Percentiles rank a stretch among this genome's conserved stretches.
Evolutionary conservation across 2,329 filamentous ascomycete species (phyloP).

Genomic region (Claviceps pazoutovae): DNA sequence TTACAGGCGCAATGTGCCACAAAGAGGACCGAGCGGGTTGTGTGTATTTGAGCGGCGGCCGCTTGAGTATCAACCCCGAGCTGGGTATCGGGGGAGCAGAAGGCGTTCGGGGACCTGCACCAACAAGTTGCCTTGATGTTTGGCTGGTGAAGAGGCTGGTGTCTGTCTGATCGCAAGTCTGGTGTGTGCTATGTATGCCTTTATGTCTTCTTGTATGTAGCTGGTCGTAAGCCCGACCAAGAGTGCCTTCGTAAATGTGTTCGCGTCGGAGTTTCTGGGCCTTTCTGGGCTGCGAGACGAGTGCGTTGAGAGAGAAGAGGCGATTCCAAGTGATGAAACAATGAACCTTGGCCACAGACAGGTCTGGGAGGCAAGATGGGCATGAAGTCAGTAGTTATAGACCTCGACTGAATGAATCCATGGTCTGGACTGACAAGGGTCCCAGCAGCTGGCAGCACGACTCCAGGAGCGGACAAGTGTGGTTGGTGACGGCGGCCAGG

Average conservation of each 20-base stretch:
- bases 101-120: neutral
- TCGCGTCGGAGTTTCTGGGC: neutral
- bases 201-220: neutral
- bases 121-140: too few species aligned
- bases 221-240: neutral
- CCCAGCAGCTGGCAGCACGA: neutral
- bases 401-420: neutral
- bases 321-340: constrained; percentile 6
- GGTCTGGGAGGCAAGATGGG: constrained; percentile 12
- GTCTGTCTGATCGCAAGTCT: neutral
- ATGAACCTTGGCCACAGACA: constrained; percentile 13
- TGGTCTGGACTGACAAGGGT: neutral
- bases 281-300: neutral
- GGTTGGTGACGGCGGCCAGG: neutral
- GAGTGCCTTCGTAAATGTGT: neutral
- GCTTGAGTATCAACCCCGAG: too few species aligned
- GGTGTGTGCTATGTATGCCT: neutral
- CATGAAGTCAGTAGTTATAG: constrained; percentile 3
- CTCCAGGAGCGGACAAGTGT: neutral
- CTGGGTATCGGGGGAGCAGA: neutral
- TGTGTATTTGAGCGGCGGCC: neutral
- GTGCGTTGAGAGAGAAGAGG: neutral
- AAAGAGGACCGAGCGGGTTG: constrained; percentile 4
- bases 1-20: constrained; percentile 3
- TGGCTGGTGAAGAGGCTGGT: too few species aligned